Evolutionary conservation across 805 yeast genomes (phyloP), one percentile per base, ranked within the genome.

Genomic region (Ogataea corticis): DNA sequence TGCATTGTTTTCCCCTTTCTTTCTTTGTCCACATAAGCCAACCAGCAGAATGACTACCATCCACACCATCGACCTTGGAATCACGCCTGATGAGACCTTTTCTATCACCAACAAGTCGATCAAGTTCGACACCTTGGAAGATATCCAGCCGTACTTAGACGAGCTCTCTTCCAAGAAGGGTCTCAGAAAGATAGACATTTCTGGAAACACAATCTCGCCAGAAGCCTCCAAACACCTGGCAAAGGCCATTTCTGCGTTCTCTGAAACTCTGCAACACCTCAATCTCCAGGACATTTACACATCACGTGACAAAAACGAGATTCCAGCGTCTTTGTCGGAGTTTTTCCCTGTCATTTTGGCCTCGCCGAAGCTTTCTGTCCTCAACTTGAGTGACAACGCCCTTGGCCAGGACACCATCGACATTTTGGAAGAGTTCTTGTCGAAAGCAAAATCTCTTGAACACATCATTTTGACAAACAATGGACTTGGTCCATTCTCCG

Each of bases 401-500:
- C 85, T 92, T 64, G 99, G 99, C 11, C 83, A 94, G 61, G 95
- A 94, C 61, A 87, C 98, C 18, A 88, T 94, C 50, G 96, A 85
- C 47, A 95, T 94, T 7, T 75, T 94, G 45, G 96, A 94, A 63
- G 75, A 72, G 21, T 90, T 83, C 58, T 72, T 94, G 47, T 71
- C 87, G 11, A 75, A 83, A 56, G 96, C 92, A 29, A 76, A 80
- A 14, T 82, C 95, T 19, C 70, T 94, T 45, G 85, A 87, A 67
- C 97, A 94, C 63, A 77, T 94, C 65, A 83, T 88, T 54, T 73
- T 94, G 51, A 85, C 97, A 38, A 94, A 94, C 69, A 94, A 94
- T 66, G 99, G 99, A 45, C 85, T 94, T 82, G 99, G 99, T 29
- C 99, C 99, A 19, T 86, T 86, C 64, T 96, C 98, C 0, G 99